phyloP scores from a whole-genome alignment of 768 basidiomycete species.

The Hericium alpestre region DNA sequence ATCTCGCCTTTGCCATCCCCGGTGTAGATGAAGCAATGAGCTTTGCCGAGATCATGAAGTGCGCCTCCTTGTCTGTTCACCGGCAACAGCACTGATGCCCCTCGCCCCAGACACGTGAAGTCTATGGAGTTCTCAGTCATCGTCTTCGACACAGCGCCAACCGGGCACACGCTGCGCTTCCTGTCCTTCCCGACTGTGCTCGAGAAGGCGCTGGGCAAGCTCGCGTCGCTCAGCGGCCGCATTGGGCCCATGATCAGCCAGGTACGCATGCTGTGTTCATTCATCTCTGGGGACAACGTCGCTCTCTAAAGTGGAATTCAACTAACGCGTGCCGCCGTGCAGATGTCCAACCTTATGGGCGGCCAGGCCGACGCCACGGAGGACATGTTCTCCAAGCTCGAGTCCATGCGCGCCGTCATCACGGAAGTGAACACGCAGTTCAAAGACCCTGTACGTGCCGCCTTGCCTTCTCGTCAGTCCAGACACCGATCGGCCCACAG shows the following conservation, averaged over 20 bases:
- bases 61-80: constrained; percentile 16
- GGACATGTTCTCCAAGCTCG: constrained; percentile 98
- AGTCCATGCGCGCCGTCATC: constrained; percentile 92
- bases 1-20: constrained; percentile 96
- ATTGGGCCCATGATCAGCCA: constrained; percentile 97
- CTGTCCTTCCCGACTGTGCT: constrained; percentile 97
- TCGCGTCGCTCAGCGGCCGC: constrained; percentile 84
- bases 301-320: neutral
- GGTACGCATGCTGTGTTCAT: constrained; percentile 19
- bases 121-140: constrained; percentile 99
- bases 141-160: constrained; percentile 98
- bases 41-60: constrained; percentile 99
- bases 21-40: constrained; percentile 99
- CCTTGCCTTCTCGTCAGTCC: neutral
- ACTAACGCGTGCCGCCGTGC: neutral
- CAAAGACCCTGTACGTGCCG: constrained; percentile 79
- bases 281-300: neutral
- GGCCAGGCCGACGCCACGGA: constrained; percentile 84
- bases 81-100: neutral
- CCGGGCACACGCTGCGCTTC: constrained; percentile 96
- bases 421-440: constrained; percentile 99
- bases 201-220: constrained; percentile 93
- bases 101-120: constrained; percentile 77
- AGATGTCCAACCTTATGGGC: constrained; percentile 97
- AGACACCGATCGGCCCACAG: constrained; percentile 25